These are phyloP conservation scores for Amesomyces nigricolor DNA, from an alignment of 2,329 filamentous ascomycete genomes.

Conservation along the genomic window DNA sequence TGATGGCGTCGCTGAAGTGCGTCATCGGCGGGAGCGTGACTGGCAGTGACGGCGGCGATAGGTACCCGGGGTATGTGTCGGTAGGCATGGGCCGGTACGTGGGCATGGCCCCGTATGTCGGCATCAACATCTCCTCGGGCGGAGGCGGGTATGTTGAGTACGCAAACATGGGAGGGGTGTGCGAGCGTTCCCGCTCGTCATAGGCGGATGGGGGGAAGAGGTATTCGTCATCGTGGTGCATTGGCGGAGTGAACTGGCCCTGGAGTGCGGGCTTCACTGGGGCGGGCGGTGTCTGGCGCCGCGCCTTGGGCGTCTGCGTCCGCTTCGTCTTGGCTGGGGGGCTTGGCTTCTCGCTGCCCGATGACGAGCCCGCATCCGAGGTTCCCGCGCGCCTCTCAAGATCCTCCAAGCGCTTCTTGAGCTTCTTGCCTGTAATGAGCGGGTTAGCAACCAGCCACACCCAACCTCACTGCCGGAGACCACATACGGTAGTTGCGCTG, in stretches of 20 bases:
- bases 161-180: constrained; percentile 59
- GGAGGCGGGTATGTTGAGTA: constrained; percentile 64
- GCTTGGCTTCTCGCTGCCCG: constrained; percentile 31
- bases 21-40: constrained; percentile 60
- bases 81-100: constrained; percentile 48
- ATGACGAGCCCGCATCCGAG: constrained; percentile 29
- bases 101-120: constrained; percentile 51
- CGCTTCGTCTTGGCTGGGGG: constrained; percentile 43
- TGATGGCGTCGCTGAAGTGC: constrained; percentile 59
- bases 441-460: constrained; percentile 15
- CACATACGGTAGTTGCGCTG: constrained; percentile 87
- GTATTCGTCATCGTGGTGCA: constrained; percentile 57
- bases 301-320: constrained; percentile 33
- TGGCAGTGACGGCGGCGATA: constrained; percentile 40
- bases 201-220: constrained; percentile 53
- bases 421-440: constrained; percentile 69
- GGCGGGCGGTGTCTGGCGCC: constrained; percentile 29
- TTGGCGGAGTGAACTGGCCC: constrained; percentile 57
- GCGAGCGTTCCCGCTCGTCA: constrained; percentile 62
- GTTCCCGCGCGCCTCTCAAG: constrained; percentile 69
- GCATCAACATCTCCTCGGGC: constrained; percentile 55
- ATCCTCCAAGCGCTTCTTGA: constrained; percentile 83
- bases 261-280: constrained; percentile 37
- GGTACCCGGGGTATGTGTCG: constrained; percentile 47
- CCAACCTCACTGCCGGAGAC: background rate